Base-by-base conservation (phyloP, 192 early-diverging fungal genomes). In the Coemansia sp. region DNA sequence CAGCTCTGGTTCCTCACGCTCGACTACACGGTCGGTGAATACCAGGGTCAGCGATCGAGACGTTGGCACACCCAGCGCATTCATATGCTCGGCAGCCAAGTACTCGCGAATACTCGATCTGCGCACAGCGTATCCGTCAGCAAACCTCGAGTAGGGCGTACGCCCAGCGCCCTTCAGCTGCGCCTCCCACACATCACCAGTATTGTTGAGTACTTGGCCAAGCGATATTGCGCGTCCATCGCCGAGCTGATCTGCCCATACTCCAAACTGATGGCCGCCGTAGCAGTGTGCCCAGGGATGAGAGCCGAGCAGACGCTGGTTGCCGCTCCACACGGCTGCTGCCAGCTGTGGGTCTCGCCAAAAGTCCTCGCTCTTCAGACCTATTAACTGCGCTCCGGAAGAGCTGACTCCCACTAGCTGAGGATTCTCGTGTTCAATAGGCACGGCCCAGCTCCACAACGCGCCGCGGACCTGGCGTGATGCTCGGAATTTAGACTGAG, bases 31-130 rank as follows among this genome's bases (percentile, higher is more conserved):
- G 9, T 81, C 77, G 0, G 91, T 90, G 3, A 82, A 87, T 0
- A 94, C 75, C 21, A 97, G 74, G 0, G 89, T 73, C 6, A 95
- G 77, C 1, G 93, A 90, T n/a, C 94, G 85, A 2, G 93, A 86
- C 0, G 94, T 93, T 6, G 95, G 90, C 2, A 93, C 78, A 21
- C 86, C 86, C 32, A 95, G 75, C 1, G 93, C 88, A 44, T 83
- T 68, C 85, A 96, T 13, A 35, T 78, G 76, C 67, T 85, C 78
- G 2, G 80, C 78, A 1, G 79, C 75, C 37, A 97, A 84, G 67
- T 86, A 97, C 80, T 97, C 95, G 59, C 95, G 86, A 42, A 96
- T 89, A 32, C 91, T 93, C 6, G 92, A 95, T 3, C 94, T 80
- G n/a, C 95, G 72, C 8, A 95, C 93, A 0, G 95, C 95, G 60